These are phyloP conservation scores for Stenogyne calaminthoides DNA, from an alignment of 305 asterid genomes.

Conservation along the genomic window DNA sequence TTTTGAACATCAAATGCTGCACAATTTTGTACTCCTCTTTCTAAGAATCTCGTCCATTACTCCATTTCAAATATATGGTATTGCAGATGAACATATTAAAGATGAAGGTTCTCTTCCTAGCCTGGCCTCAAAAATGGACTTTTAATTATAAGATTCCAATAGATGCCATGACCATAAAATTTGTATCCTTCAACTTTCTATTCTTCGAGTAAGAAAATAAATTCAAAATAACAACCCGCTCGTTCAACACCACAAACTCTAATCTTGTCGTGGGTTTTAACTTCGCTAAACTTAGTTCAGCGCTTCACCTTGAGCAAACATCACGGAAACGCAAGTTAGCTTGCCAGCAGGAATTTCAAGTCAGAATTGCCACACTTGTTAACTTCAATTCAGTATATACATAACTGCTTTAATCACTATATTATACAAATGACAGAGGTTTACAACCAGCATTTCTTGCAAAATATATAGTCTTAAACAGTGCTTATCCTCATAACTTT, in stretches of 20 bases:
- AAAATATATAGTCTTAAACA: not conserved
- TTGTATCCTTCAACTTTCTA: constrained; percentile 12
- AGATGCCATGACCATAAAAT: not conserved
- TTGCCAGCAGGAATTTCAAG: not conserved
- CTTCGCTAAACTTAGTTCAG: not conserved
- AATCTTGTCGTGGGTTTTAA: not conserved
- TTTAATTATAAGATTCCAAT: constrained; percentile 16
- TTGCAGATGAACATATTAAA: constrained; percentile 14
- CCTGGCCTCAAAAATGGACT: constrained; percentile 9
- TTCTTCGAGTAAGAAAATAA: not conserved
- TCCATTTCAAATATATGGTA: not conserved
- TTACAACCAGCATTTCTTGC: not conserved
- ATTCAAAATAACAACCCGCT: not conserved
- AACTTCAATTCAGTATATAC: not conserved
- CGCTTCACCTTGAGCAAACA: constrained; percentile 3
- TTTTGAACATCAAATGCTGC: not conserved
- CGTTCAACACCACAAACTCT: not conserved
- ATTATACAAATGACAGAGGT: not conserved
- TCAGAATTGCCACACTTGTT: not conserved
- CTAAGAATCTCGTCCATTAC: not conserved
- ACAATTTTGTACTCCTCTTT: not conserved
- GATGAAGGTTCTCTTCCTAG: constrained; percentile 11
- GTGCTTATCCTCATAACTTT: not conserved
- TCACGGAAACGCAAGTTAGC: not conserved
- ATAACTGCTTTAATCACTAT: not conserved